phyloP scores from a whole-genome alignment of 768 basidiomycete species.

The Terana coerulea region DNA sequence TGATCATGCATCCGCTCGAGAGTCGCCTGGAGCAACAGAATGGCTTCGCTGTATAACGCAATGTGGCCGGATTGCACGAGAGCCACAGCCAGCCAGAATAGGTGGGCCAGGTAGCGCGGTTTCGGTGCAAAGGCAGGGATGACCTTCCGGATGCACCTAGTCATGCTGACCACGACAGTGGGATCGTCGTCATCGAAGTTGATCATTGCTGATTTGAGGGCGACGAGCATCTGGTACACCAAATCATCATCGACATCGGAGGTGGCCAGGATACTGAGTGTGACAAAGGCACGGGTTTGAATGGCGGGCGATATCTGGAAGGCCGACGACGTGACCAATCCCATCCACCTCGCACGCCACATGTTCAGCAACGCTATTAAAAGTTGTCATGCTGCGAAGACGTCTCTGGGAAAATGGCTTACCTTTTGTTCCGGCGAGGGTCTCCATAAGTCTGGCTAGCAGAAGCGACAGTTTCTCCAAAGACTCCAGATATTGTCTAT shows the following conservation, averaged over 20 bases:
- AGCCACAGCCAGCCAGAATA: constrained; percentile 89
- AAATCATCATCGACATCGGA: constrained; percentile 91
- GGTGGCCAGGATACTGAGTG: constrained; percentile 76
- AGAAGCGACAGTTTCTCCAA: constrained; percentile 65
- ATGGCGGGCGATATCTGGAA: constrained; percentile 87
- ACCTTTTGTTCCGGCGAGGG: constrained; percentile 71
- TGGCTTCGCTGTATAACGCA: constrained; percentile 65
- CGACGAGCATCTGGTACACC: constrained; percentile 89
- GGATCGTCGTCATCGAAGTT: constrained; percentile 68
- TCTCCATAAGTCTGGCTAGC: constrained; percentile 58
- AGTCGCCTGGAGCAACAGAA: constrained; percentile 60
- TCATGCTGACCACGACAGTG: constrained; percentile 78
- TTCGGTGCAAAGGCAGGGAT: constrained; percentile 64
- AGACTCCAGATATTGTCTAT: constrained; percentile 52
- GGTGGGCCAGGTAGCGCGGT: constrained; percentile 66
- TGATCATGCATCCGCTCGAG: constrained; percentile 61
- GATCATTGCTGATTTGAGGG: constrained; percentile 68
- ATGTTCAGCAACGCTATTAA: constrained; percentile 71
- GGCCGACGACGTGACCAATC: constrained; percentile 79
- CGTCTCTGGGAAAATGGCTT: constrained; percentile 19
- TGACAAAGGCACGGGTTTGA: constrained; percentile 85
- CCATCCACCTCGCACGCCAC: constrained; percentile 95
- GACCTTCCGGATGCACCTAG: constrained; percentile 78
- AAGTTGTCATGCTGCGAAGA: too few relatives aligned
- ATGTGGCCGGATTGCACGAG: constrained; percentile 76